Evolutionary conservation across 129 eudicot species (phyloP), one percentile per base, ranked within the genome.

Genomic region (Flaveria linearis): DNA sequence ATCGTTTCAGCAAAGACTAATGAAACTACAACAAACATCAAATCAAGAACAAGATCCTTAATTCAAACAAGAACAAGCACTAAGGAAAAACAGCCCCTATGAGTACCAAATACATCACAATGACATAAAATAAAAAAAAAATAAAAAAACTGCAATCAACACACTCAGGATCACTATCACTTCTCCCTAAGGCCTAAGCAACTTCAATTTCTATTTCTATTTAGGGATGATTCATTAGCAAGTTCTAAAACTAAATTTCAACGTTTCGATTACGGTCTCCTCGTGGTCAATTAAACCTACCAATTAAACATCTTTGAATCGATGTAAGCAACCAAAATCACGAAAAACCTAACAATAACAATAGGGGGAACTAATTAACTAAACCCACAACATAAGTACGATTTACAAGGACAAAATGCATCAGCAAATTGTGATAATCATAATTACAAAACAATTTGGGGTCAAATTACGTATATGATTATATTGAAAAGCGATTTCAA

Each of bases 241-340:
- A 73, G 39, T 72, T 25, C 41, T 7, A 51, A 5, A 73, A 43
- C 65, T 41, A 17, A 62, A 80, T 26, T 74, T 74, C 6, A 57
- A 26, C 65, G 80, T 66, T 73, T 66, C 80, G 73, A 66, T 39
- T 66, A 56, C 7, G 55, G 80, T 80, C 70, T 73, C 68, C 36
- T 52, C 17, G 23, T 52, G 58, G 79, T 80, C 79, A 73, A 80
- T 69, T 57, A 66, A 68, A 20, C 63, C 43, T 18, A 63, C 9
- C 18, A 80, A 72, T 64, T n/a, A 7, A 72, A 70, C 69, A 78
- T 57, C 76, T 36, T 33, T 36, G 41, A 36, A 36, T 36, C 41
- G 8, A 5, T 36, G 41, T 36, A 36, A 4, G 41, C 41, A 36
- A 36, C 7, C 5, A 8, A 36, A 36, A 36, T 0, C 41, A 36